Evolutionary conservation across 2,329 filamentous ascomycete species (phyloP), one percentile per base, ranked within the genome.

Genomic region (Aureobasidium mangrovei): DNA sequence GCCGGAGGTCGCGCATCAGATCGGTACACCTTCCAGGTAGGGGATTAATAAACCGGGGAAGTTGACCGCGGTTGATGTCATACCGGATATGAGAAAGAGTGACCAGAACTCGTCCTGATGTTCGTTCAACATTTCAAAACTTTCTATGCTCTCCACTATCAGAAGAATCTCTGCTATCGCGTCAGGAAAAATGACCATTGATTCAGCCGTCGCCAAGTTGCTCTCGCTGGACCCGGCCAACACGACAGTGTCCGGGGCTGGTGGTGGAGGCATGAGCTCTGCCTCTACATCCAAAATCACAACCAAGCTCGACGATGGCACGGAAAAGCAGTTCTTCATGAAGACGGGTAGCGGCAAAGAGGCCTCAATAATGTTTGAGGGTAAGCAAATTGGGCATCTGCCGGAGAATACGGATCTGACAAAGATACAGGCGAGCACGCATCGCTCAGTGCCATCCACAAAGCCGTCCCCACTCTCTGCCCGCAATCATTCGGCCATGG

Each of bases 361-460:
- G 18, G 78, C 84, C 0, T 77, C 80, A 44, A 60, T 76, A 35
- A 91, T 91, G 86, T 90, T 91, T 64, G 71, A 74, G 69, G 85
- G 57, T 59, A 35, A 10, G 28, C 44, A 38, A 12, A 36, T 33
- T 27, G 27, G 18, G 31, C 10, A 28, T 24, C 24, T 2, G 7
- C 1, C 3, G 7, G 7, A n/a, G 7, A 33, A n/a, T 3, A 64
- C 40, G 60, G 65, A 2, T 67, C 69, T 24, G 46, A 46, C 9
- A 39, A 10, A 43, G 7, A 24, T 28, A 12, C 63, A 81, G 88
- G 91, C 57, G 91, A 96, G 70, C 85, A 89, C 65, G 80, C 81
- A 47, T 94, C 88, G 2, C 80, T 96, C 53, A 91, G 90, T 64
- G 87, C 89, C 53, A 87, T 97, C 60, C 79, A 89, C 65, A 65